Base-by-base conservation (phyloP, 31 red algal genomes). In the Porphyra umbilicalis region DNA sequence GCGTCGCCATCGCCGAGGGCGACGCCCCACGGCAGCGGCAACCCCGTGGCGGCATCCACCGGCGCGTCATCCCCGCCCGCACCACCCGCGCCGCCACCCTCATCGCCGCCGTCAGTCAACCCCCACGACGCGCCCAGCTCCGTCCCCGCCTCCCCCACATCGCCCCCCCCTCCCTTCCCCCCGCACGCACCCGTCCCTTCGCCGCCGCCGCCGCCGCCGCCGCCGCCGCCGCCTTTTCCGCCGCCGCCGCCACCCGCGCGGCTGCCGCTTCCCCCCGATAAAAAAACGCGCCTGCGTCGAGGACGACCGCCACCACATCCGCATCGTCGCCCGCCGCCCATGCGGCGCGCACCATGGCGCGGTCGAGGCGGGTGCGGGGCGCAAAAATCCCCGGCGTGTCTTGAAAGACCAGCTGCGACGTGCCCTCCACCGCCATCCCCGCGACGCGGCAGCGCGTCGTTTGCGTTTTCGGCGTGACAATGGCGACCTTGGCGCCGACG, bases 361-460 rank as follows among this genome's bases (percentile, higher is more conserved):
- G 77, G 36, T 92, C 92, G 6, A 99, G 76, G 36, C 93, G 87
- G 33, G 46, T 80, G 35, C 79, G 90, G 4, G 97, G 36, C 16
- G 44, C 37, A 78, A 99, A 97, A 32, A 99, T 92, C 16, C 98
- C 98, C 32, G 96, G 96, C 29, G 96, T 98, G 85, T 98, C 96
- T 11, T 93, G 36, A 35, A 95, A 97, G 10, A 97, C 80, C 7
- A 97, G 78, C 78, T 97, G 94, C 40, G 94, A 86, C 10, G 79
- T 77, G 40, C 80, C 90, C 81, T 92, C 83, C 16, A 86, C 83
- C 32, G 87, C 85, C 44, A 99, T 91, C 4, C 94, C 98, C 38
- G 82, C 67, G 31, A 99, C 82, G 32, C 93, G 83, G 79, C 85
- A 92, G 2, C 98, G 84, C 4, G 98, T 99, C 4, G 98, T 99